A percentile compares a stretch with the other conserved stretches of the same genome.
phyloP scores from a whole-genome alignment of 2,329 filamentous ascomycete genomes.

The Keithomyces neogunnii region DNA sequence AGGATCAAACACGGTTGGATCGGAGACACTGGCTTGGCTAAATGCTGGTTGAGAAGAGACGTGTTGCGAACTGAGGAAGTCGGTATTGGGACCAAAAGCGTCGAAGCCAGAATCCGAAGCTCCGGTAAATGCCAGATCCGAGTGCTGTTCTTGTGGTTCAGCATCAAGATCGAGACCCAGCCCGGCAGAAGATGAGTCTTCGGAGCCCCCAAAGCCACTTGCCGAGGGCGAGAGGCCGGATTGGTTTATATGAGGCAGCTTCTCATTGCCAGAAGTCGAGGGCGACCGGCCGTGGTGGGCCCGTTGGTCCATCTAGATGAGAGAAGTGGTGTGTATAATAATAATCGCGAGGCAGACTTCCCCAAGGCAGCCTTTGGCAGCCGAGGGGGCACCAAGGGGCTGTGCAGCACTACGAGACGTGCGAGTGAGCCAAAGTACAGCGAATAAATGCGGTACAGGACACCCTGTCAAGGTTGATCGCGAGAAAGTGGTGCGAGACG shows the following conservation, averaged over 20 bases:
- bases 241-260: constrained; percentile 58
- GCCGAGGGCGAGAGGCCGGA: constrained; percentile 53
- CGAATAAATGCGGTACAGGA: constrained; percentile 4
- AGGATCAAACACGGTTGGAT: constrained; percentile 30
- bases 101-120: constrained; percentile 28
- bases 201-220: constrained; percentile 38
- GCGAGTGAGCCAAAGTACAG: constrained; percentile 13
- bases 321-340: constrained; percentile 6
- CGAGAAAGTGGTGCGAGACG: constrained; percentile 3
- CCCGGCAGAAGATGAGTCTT: constrained; percentile 36
- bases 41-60: constrained; percentile 21
- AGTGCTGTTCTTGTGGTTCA: constrained; percentile 28
- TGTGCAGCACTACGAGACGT: constrained; percentile 16
- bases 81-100: constrained; percentile 35
- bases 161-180: constrained; percentile 53
- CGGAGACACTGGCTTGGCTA: constrained; percentile 23
- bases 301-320: constrained; percentile 33
- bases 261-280: constrained; percentile 43
- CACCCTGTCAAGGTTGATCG: constrained; percentile 8
- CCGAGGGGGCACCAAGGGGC: constrained; percentile 24
- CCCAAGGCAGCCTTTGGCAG: constrained; percentile 35
- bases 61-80: constrained; percentile 42
- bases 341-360: constrained; percentile 32
- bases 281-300: constrained; percentile 48
- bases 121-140: constrained; percentile 21